Evolutionary conservation across 2,329 filamentous ascomycete species (phyloP).

Genomic region (Scopulariopsis brevicaulis): DNA sequence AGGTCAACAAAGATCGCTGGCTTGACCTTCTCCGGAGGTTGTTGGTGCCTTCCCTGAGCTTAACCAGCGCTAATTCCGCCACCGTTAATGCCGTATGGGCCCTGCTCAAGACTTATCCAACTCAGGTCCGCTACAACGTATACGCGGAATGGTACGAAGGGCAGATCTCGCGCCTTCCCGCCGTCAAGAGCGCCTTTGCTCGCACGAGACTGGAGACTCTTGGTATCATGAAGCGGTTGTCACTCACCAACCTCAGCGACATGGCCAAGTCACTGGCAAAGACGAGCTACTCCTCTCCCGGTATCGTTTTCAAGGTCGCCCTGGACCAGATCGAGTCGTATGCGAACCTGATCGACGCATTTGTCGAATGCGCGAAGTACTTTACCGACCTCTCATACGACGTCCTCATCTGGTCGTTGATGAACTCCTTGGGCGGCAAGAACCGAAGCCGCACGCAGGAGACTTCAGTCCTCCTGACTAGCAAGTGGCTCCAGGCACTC

Average conservation of each 20-base stretch:
- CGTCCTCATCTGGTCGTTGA: conserved; percentile 81
- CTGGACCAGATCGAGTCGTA: conserved; percentile 89
- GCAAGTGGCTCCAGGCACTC: conserved; percentile 82
- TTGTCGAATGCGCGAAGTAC: conserved; percentile 89
- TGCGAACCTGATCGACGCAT: conserved; percentile 85
- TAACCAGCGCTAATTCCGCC: conserved; percentile 74
- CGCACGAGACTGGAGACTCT: conserved; percentile 69
- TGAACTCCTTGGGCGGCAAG: conserved; percentile 58
- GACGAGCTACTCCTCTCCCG: conserved; percentile 82
- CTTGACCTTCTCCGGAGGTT: conserved; percentile 71
- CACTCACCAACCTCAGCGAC: conserved; percentile 71
- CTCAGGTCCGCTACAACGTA: conserved; percentile 68
- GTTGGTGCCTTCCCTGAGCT: conserved; percentile 77
- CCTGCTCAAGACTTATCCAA: conserved; percentile 68
- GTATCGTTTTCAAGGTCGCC: conserved; percentile 81
- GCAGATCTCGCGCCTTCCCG: conserved; percentile 61
- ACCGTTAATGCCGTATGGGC: conserved; percentile 80
- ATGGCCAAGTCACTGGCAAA: conserved; percentile 88
- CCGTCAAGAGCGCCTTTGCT: conserved; percentile 70
- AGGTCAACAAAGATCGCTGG: conserved; percentile 68
- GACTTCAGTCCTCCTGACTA: conserved; percentile 60
- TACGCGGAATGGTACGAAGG: conserved; percentile 91
- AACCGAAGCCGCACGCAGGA: conserved; percentile 51
- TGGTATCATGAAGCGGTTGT: conserved; percentile 79
- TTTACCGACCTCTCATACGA: conserved; percentile 91